Evolutionary conservation across 345 rosid genomes (phyloP), one percentile per base, ranked within the genome.

Genomic region (Aquilaria yunnanensis): DNA sequence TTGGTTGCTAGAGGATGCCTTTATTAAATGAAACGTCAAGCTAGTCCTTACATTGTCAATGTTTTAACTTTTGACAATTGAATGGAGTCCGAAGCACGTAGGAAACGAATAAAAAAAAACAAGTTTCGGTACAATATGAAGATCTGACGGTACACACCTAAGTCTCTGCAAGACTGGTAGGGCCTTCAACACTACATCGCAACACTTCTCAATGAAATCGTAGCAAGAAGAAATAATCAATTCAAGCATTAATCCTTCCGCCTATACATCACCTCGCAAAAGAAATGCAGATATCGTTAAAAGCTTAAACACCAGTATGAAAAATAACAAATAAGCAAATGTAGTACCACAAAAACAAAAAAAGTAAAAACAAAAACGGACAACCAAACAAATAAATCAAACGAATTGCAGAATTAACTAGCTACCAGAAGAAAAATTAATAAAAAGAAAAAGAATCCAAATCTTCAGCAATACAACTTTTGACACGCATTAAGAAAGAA

Each of bases 171-270:
- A 68, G 11, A 80, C 58, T 3, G 93, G 70, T 59, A 90, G 83
- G 60, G 85, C 81, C 81, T 83, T 88, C 76, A 70, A 61, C 13
- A 88, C 71, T 57, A 90, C 80, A 72, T 86, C 85, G 8, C 95
- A 77, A 30, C 74, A 82, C 3, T 75, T 72, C 59, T 90, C 97
- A 10, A 90, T 77, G 72, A 79, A 82, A 65, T 88, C 92, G 61
- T 90, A 87, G 78, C 89, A 86, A 70, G 80, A 83, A 0, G 81
- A 84, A 59, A 69, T 65, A 23, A 64, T 79, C 74, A 83, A 47
- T 69, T 94, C 99, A 53, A 73, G 88, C 49, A 88, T 72, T 46
- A 90, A 92, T 56, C 97, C 96, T 58, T 85, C 96, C 31, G 86
- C 95, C 99, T 94, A 77, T 66, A 60, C 72, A 75, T 6, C 60